A percentile compares a stretch with the other conserved stretches of the same genome.
Evolutionary conservation across 306 rosid genomes (phyloP).

Genomic region (Prunus mume): DNA sequence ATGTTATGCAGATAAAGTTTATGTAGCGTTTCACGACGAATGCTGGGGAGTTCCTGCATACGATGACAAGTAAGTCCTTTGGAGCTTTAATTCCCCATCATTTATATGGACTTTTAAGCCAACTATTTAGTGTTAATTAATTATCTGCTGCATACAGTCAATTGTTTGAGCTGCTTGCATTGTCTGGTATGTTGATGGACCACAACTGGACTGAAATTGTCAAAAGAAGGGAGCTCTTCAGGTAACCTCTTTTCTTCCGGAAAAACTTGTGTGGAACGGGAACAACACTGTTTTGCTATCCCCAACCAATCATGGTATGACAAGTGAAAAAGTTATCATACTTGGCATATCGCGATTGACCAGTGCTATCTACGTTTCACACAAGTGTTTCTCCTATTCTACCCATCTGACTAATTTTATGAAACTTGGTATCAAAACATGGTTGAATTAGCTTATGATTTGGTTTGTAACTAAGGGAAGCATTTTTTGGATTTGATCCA

Average conservation of each 20-base stretch:
- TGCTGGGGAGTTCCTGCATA: slow-evolving; percentile 99
- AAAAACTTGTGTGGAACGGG: too few relatives aligned
- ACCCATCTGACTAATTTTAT: neutral
- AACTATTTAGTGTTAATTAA: neutral
- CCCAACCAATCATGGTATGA: accelerated
- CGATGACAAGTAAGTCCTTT: slow-evolving; percentile 63
- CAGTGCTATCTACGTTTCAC: accelerated
- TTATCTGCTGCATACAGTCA: slow-evolving; percentile 44
- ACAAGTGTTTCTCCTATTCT: neutral
- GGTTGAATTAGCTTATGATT: neutral
- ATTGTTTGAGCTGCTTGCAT: slow-evolving; percentile 92
- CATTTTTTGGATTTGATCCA: slow-evolving; percentile 75
- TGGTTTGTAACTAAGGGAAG: slow-evolving; percentile 46
- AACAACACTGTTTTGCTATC: too few relatives aligned
- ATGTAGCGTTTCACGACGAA: slow-evolving; percentile 88
- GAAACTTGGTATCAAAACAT: neutral
- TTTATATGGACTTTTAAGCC: neutral
- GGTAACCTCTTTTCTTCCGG: slow-evolving; percentile 34
- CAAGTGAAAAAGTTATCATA: too few relatives aligned
- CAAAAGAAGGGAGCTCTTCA: slow-evolving; percentile 70
- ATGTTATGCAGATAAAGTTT: slow-evolving; percentile 56
- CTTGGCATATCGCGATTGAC: too few relatives aligned
- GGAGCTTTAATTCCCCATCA: neutral
- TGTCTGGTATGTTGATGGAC: slow-evolving; percentile 95
- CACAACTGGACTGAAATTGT: slow-evolving; percentile 97